phyloP scores from a whole-genome alignment of 352 stramenopile genomes.

The Phytophthora sp. region DNA sequence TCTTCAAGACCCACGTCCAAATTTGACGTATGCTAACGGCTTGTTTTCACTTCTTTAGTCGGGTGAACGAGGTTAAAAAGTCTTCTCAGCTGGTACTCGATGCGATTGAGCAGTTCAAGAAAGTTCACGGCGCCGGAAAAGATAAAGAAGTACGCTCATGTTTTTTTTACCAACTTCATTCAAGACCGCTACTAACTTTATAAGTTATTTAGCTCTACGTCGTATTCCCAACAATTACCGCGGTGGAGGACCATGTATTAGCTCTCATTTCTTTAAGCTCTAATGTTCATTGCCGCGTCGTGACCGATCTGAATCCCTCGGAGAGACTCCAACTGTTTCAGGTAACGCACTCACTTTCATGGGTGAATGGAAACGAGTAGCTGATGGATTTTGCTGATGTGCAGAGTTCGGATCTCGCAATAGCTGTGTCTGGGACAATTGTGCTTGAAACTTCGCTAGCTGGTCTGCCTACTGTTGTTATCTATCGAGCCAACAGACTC shows the following conservation, averaged over 20 bases:
- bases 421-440: conserved; percentile 78
- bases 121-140: neutral
- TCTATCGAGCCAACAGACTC: conserved; percentile 72
- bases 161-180: neutral
- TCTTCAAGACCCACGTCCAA: neutral
- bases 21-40: neutral
- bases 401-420: conserved; percentile 50
- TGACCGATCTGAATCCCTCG: conserved; percentile 27
- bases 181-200: neutral
- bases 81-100: conserved; percentile 46
- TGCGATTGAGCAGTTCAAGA: conserved; percentile 46
- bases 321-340: conserved; percentile 38
- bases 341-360: conserved; percentile 10
- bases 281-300: conserved; percentile 14
- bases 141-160: conserved; percentile 12
- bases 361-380: neutral
- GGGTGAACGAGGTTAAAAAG: conserved; percentile 63
- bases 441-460: conserved; percentile 69
- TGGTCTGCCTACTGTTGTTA: conserved; percentile 61
- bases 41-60: conserved; percentile 33
- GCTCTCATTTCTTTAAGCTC: conserved; percentile 5
- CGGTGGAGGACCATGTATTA: conserved; percentile 36
- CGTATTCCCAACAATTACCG: conserved; percentile 63
- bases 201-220: conserved; percentile 46
- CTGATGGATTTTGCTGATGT: neutral